phyloP scores from a whole-genome alignment of 108 stramenopile species.

The Conticribra guillardii region DNA sequence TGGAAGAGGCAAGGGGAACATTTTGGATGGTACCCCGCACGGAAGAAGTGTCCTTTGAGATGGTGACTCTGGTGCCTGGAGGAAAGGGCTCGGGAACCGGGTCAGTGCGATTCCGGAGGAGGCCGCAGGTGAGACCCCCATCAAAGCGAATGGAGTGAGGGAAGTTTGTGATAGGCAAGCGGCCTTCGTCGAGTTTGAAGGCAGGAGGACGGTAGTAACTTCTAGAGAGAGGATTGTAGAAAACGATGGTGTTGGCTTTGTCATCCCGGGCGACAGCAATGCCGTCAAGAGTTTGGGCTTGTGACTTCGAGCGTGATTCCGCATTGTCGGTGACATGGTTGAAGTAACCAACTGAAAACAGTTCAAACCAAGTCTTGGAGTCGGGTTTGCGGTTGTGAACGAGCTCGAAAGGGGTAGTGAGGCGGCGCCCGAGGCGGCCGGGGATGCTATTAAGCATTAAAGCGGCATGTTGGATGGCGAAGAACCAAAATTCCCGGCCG shows the following conservation, averaged over 20 bases:
- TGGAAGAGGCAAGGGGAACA: slow-evolving; percentile 4
- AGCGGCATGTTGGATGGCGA: neutral
- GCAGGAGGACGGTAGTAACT: slow-evolving; percentile 1
- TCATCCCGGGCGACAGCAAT: no score
- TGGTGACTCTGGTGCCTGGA: slow-evolving; percentile 13
- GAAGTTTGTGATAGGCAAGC: slow-evolving; percentile 1
- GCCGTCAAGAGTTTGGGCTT: no score
- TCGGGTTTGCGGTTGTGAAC: no score
- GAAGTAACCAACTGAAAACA: no score
- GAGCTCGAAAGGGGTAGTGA: slow-evolving; percentile 2
- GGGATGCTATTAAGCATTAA: neutral
- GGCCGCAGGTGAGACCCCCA: slow-evolving; percentile 8
- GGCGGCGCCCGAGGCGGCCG: neutral
- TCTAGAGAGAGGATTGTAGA: slow-evolving; percentile 8
- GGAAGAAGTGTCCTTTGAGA: neutral
- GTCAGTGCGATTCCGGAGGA: neutral
- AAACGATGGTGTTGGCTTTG: slow-evolving; percentile 4
- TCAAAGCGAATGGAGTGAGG: slow-evolving; percentile 2
- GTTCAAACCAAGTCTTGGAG: no score
- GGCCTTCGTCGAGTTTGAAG: slow-evolving; percentile 17
- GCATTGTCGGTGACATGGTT: neutral
- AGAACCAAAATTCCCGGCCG: slow-evolving; percentile 7
- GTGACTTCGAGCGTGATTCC: neutral
- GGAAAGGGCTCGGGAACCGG: slow-evolving; percentile 7
- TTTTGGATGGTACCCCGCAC: slow-evolving; percentile 7